Percentiles rank a stretch among this genome's conserved stretches.
Evolutionary conservation across 208 protist genomes (phyloP).

Genomic region (Trypanosoma platydactyli): DNA sequence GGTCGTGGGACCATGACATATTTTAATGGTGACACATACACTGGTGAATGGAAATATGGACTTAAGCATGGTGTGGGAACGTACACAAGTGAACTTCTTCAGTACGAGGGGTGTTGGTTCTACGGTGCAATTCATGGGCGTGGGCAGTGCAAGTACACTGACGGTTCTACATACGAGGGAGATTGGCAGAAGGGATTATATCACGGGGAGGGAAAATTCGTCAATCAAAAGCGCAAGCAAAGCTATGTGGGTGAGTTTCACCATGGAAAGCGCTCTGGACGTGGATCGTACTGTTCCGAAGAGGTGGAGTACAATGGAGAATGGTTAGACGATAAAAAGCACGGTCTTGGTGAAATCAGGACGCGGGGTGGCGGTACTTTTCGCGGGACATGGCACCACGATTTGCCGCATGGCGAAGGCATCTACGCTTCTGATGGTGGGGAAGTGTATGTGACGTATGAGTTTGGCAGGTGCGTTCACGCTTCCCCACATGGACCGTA

Average conservation of each 20-base stretch:
- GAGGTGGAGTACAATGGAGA: constrained; percentile 69
- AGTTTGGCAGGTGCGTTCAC: constrained; percentile 17
- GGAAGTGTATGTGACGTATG: constrained; percentile 18
- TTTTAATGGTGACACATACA: constrained; percentile 79
- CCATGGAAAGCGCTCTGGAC: constrained; percentile 64
- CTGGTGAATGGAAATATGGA: constrained; percentile 69
- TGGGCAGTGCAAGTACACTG: constrained; percentile 61
- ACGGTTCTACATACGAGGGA: constrained; percentile 76
- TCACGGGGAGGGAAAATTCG: constrained; percentile 65
- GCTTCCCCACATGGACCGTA: constrained; percentile 6
- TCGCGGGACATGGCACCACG: constrained; percentile 52
- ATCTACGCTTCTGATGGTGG: constrained; percentile 15
- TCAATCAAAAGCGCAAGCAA: constrained; percentile 16
- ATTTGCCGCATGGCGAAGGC: constrained; percentile 59
- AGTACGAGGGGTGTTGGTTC: constrained; percentile 78
- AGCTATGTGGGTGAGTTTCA: constrained; percentile 69
- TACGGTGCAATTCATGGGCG: constrained; percentile 61
- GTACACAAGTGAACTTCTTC: constrained; percentile 51
- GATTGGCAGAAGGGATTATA: constrained; percentile 60
- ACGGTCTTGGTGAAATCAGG: constrained; percentile 65
- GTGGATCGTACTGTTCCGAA: constrained; percentile 52
- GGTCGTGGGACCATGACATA: constrained; percentile 76
- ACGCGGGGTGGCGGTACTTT: constrained; percentile 43
- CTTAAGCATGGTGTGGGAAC: constrained; percentile 72
- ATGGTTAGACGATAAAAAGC: constrained; percentile 69